Conservation (phyloP, 164 flowering plant species). For the Amborella trichopoda region DNA sequence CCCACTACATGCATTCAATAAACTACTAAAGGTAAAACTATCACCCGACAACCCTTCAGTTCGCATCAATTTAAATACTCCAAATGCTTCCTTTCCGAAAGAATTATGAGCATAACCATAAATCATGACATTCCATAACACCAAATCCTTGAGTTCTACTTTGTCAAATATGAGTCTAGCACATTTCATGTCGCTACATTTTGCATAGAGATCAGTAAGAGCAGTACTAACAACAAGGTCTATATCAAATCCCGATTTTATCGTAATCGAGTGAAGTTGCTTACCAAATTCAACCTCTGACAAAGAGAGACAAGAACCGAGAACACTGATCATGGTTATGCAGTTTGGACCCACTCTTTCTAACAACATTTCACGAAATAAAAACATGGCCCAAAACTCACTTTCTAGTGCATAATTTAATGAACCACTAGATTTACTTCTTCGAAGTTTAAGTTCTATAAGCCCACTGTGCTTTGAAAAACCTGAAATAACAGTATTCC, state of each 20-base stretch:
- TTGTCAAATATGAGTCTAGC: conserved; percentile 36
- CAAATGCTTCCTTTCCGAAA: conserved; percentile 23
- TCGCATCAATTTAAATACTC: conserved; percentile 30
- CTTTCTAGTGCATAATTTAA: background rate
- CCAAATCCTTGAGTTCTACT: conserved; percentile 28
- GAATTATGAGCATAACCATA: conserved; percentile 39
- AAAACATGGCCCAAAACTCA: conserved; percentile 19
- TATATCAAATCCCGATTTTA: conserved; percentile 24
- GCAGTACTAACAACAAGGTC: conserved; percentile 30
- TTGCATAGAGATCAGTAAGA: conserved; percentile 43
- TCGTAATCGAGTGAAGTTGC: conserved; percentile 35
- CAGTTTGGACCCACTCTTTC: conserved; percentile 29
- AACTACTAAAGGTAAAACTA: conserved; percentile 39
- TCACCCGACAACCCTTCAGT: conserved; percentile 29
- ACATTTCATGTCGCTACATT: conserved; percentile 30
- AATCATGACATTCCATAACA: conserved; percentile 61
- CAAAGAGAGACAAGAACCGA: conserved; percentile 20
- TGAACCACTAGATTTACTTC: background rate
- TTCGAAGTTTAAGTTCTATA: background rate
- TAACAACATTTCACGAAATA: conserved; percentile 36
- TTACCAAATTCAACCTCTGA: conserved; percentile 22
- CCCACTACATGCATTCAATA: conserved; percentile 28
- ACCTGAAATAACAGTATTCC: conserved; percentile 49
- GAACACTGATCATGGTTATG: conserved; percentile 32
- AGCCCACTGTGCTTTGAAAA: conserved; percentile 3